Evolutionary conservation across 495 filamentous ascomycete genomes (phyloP), one percentile per base, ranked within the genome.

Genomic region (Xylaria longipes): DNA sequence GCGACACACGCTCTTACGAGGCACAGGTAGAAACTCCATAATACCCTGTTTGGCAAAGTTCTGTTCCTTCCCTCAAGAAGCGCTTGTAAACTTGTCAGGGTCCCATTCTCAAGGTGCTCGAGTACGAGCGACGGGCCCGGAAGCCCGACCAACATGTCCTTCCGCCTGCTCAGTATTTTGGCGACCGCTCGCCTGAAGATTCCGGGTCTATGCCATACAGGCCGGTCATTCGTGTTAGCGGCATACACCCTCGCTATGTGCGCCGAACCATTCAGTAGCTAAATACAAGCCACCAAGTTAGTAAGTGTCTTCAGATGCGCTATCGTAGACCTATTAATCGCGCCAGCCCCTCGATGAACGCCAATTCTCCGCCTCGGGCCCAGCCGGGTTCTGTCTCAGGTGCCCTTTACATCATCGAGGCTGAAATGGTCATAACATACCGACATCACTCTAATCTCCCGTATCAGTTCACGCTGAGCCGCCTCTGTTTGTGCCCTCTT

Each of bases 1-100:
- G 62, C 69, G 22, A 60, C 22, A 27, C 69, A 71, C 17, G 69
- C 62, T 56, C 62, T 66, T 4, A 66, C 50, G 50, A 71, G 39
- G 33, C 69, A 71, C 17, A 71, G 50, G 25, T 31, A 66, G 17
- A 71, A 20, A 20, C 50, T 35, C 69, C 69, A 71, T 31, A 71
- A 61, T 6, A 71, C 6, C n/a, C 69, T 22, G n/a, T 66, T 71
- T 8, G 69, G 62, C 5, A 71, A 29, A 0, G 0, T 15, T 29
- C 3, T 20, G 15, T 20, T 29, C 8, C 8, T 11, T 17, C 3
- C 2, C 5, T 1, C 2, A 3, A 58, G 2, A 17, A 17, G 1
- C 45, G 1, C 8, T 0, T 0, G 17, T 3, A 2, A 71, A 20
- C 1, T 12, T 17, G 0, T 20, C 17, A 66, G 2, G 20, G 35